These are phyloP conservation scores for Globisporangium irregulare DNA, from an alignment of 352 stramenopile species.

Conservation along the genomic window DNA sequence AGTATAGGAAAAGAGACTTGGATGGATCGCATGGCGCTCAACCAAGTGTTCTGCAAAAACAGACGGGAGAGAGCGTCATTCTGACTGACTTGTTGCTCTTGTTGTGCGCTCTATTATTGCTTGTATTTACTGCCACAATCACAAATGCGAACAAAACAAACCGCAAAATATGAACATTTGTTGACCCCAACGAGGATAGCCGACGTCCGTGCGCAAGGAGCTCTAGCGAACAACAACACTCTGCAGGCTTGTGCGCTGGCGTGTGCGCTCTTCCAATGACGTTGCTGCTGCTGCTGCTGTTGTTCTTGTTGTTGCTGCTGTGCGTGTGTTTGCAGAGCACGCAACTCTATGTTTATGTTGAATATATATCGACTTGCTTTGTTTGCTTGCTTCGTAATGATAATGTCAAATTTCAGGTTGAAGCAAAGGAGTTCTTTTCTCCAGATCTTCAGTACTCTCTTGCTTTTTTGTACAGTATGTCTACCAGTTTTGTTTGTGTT, in stretches of 20 bases:
- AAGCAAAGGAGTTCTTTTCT: neutral
- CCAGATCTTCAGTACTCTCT: neutral
- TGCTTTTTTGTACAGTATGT: neutral
- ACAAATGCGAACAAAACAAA: neutral
- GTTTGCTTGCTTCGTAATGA: neutral
- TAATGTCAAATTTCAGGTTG: neutral
- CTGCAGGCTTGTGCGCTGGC: too few relatives aligned
- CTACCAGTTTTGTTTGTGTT: neutral
- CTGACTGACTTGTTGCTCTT: neutral
- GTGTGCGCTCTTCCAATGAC: neutral
- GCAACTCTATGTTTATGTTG: neutral
- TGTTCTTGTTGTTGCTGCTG: neutral
- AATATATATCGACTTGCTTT: neutral
- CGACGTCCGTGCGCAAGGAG: neutral
- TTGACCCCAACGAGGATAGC: neutral
- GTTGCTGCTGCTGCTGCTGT: neutral
- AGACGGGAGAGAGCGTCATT: constrained; percentile 12
- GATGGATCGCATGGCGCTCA: neutral
- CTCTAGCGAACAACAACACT: neutral
- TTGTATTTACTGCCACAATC: neutral
- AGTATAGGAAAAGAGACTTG: neutral
- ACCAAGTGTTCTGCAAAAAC: constrained; percentile 11
- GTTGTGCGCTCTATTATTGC: neutral
- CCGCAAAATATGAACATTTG: neutral
- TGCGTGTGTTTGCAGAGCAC: neutral